Base-by-base conservation (phyloP, 345 rosid genomes). In the Rhizophora apiculata region DNA sequence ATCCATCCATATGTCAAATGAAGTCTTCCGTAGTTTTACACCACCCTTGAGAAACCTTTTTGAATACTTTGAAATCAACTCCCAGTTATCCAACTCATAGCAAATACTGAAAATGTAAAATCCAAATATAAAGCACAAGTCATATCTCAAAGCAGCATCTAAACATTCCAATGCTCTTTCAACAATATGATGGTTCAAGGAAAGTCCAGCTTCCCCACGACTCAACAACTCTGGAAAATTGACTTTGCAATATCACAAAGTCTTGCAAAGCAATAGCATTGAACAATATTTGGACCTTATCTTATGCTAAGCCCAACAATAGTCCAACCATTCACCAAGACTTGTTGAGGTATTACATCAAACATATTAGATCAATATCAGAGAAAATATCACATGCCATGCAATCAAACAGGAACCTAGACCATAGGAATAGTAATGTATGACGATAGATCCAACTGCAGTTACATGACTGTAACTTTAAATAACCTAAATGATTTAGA, bases 1-100 rank as follows among this genome's bases (percentile, higher is more conserved):
- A 31, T 85, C 85, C 94, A 93, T 93, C 97, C 92, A 93, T 31
- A 64, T 68, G 74, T 86, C 97, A 73, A 89, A 91, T 39, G 97
- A 60, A 67, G 85, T 70, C 78, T 66, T 78, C 72, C 88, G 87
- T 49, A 91, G 82, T 78, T 91, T 89, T 62, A 88, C 85, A 58
- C 94, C 91, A 52, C 85, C 88, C 81, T 70, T 86, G 57, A 85
- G 60, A 86, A 89, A 89, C 62, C 78, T 82, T 60, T 78, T 86
- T 2, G 85, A 78, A 76, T 83, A 91, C 82, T 91, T 93, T 4
- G 74, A 64, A 3, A 89, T 76, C 81, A 89, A 76, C 54, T 79
- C 80, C 96, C 93, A 91, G 37, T 91, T 76, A 72, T 85, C 83
- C 10, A 83, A 65, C 46, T 83, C 73, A 57, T 79, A 75, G 79